A percentile compares a stretch with the other conserved stretches of the same genome.
phyloP scores from a whole-genome alignment of 2,329 filamentous ascomycete genomes.

The Cadophora sp. region DNA sequence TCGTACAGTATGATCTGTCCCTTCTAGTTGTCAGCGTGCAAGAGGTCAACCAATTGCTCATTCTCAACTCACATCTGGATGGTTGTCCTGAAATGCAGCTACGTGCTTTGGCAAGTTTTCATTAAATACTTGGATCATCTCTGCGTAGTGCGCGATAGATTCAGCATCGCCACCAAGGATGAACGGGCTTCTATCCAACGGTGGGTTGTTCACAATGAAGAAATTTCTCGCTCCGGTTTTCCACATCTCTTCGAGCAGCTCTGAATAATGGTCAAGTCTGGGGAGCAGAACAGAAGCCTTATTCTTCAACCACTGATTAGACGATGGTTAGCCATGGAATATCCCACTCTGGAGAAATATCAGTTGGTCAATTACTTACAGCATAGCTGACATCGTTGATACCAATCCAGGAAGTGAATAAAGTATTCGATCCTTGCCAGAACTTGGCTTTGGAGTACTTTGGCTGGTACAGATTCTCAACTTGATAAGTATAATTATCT shows the following conservation, averaged over 20 bases:
- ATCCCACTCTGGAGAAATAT: no score
- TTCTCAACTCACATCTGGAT: constrained; percentile 16
- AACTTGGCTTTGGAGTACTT: constrained; percentile 38
- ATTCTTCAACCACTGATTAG: background rate
- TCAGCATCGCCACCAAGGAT: constrained; percentile 9
- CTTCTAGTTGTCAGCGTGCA: background rate
- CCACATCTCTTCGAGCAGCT: constrained; percentile 18
- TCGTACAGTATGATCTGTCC: constrained; percentile 20
- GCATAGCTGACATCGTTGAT: constrained; percentile 53
- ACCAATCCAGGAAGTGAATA: constrained; percentile 58
- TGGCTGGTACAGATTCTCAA: constrained; percentile 20
- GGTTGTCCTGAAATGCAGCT: constrained; percentile 12
- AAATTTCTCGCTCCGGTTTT: constrained; percentile 22
- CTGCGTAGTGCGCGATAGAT: constrained; percentile 11
- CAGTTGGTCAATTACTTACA: background rate
- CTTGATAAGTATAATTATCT: constrained; percentile 44
- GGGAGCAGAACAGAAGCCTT: background rate
- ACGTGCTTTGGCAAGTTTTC: constrained; percentile 15
- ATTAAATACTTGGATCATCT: constrained; percentile 18
- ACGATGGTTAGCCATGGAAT: background rate
- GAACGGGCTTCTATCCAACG: constrained; percentile 20
- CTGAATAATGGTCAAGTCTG: constrained; percentile 10
- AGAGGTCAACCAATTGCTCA: background rate
- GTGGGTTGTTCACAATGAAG: constrained; percentile 22
- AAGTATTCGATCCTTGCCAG: constrained; percentile 47